Base-by-base conservation (phyloP, 2,329 filamentous ascomycete species). In the Penicillium expansum region DNA sequence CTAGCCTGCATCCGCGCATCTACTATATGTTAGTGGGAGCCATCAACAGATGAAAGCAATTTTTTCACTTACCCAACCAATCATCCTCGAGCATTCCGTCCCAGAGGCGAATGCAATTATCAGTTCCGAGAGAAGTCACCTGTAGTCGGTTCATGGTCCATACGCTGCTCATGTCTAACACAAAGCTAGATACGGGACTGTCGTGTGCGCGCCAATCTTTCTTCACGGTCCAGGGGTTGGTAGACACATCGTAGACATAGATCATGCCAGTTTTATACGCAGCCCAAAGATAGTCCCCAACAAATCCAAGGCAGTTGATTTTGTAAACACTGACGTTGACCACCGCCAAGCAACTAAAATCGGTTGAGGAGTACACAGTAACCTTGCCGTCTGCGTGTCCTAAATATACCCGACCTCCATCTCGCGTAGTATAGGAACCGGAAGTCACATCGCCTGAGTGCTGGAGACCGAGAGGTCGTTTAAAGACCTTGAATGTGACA, bases 151-250 rank as follows among this genome's bases (percentile, higher is more conserved):
- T 91, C 59, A 94, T 80, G 54, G 87, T 91, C 84, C 92, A 97
- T 48, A 92, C 86, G 68, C 90, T 91, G 33, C 91, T 90, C 1
- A 83, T 81, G 70, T 99, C 94, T 1, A 89, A 84, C 13, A 90
- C 76, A 57, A 99, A 84, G 56, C 86, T 88, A 45, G 90, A 83
- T 8, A 96, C 87, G 0, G 92, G 90, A 61, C 89, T 89, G 7
- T 91, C 87, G 70, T 97, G 94, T 3, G 91, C 93, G 62, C 88
- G 86, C 93, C 94, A 99, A 69, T 97, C 93, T 73, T 99, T 99
- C 76, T 90, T 87, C 27, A 96, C 86, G 20, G 83, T 82, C 94
- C 94, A 99, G 0, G 93, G 93, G n/a, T 83, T 86, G 30, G 85
- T 83, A 10, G 80, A 83, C 11, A 91, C 89, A 72, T 99, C 92